Evolutionary conservation across 2,329 filamentous ascomycete genomes (phyloP).

Genomic region (Penicillium olsonii): DNA sequence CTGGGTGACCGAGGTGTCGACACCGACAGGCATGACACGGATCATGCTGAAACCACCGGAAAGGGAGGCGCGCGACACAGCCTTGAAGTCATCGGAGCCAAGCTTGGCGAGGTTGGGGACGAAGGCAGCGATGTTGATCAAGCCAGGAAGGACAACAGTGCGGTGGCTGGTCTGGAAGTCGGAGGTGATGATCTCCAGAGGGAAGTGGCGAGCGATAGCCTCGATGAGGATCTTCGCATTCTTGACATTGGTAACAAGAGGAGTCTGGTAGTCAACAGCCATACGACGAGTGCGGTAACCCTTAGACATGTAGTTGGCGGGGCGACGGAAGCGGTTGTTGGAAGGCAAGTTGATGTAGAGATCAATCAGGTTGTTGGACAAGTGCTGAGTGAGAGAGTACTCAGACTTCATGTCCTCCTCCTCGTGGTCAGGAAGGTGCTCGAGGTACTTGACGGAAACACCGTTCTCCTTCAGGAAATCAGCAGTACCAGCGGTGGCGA

Average conservation of each 20-base stretch:
- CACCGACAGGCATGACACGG: constrained; percentile 73
- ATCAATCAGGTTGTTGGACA: constrained; percentile 97
- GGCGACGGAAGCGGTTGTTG: constrained; percentile 93
- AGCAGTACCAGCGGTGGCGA: constrained; percentile 92
- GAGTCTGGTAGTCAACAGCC: constrained; percentile 97
- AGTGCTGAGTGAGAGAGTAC: constrained; percentile 93
- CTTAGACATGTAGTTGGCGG: constrained; percentile 97
- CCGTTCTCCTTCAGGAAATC: constrained; percentile 94
- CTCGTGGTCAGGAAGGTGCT: constrained; percentile 71
- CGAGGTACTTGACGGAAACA: constrained; percentile 88
- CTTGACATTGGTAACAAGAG: constrained; percentile 97
- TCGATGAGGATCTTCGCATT: constrained; percentile 97
- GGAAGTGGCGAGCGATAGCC: constrained; percentile 85
- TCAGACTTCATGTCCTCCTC: constrained; percentile 88
- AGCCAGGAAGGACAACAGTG: constrained; percentile 70
- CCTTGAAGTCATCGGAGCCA: constrained; percentile 67
- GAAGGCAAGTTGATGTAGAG: constrained; percentile 99
- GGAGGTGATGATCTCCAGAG: constrained; percentile 76
- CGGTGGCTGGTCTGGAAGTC: constrained; percentile 92
- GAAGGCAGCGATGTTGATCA: constrained; percentile 79
- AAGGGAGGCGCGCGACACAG: constrained; percentile 71
- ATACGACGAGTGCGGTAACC: constrained; percentile 95
- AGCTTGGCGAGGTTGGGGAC: constrained; percentile 70
- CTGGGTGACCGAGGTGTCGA: constrained; percentile 72
- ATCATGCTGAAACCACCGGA: constrained; percentile 79